Evolutionary conservation across 2,329 filamentous ascomycete genomes (phyloP).

Genomic region (Fusarium dlaminii): DNA sequence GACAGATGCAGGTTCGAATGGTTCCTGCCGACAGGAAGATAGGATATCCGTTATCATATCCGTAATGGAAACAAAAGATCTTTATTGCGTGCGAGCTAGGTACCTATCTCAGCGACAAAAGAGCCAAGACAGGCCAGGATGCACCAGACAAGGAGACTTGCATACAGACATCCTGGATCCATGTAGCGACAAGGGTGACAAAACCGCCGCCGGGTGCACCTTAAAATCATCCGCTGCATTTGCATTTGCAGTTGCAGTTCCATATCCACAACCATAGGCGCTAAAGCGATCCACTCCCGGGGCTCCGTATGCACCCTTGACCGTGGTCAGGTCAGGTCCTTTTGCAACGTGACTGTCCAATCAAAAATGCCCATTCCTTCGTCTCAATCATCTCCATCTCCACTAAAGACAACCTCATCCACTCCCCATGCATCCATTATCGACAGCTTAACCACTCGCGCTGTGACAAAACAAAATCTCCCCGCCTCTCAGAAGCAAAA

Average conservation of each 20-base stretch:
- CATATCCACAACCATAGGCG: conserved; percentile 19
- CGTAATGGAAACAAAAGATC: conserved; percentile 40
- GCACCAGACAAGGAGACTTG: conserved; percentile 19
- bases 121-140: conserved; percentile 23
- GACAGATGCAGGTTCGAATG: conserved; percentile 22
- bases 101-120: conserved; percentile 31
- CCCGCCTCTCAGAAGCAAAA: conserved; percentile 35
- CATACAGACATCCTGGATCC: conserved; percentile 3
- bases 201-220: conserved; percentile 43
- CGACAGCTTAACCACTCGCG: conserved; percentile 24
- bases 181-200: conserved; percentile 22
- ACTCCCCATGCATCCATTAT: conserved; percentile 34
- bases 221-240: conserved; percentile 44
- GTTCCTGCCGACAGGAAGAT: conserved; percentile 35
- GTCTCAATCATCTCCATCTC: conserved; percentile 18
- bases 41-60: conserved; percentile 38
- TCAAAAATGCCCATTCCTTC: not conserved
- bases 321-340: conserved; percentile 36
- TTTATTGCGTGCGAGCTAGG: conserved; percentile 31
- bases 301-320: conserved; percentile 25
- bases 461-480: conserved; percentile 28
- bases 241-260: conserved; percentile 2
- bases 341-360: conserved; percentile 34
- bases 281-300: conserved; percentile 44
- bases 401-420: conserved; percentile 32